Percentiles rank a stretch among this genome's conserved stretches.
phyloP scores from a whole-genome alignment of 495 filamentous ascomycete genomes.

The Jackrogersella multiformis region DNA sequence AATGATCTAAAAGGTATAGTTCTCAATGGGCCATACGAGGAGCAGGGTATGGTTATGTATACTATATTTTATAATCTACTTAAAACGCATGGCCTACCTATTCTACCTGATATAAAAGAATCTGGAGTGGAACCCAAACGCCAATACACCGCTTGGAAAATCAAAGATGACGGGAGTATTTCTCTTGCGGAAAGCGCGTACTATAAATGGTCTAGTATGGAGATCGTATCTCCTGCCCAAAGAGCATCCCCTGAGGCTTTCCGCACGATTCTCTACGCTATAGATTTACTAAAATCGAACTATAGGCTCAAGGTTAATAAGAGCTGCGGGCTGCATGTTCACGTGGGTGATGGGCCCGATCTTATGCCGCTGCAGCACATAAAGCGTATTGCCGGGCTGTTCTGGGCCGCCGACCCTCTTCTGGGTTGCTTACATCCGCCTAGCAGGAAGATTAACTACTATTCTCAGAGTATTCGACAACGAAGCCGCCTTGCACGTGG shows the following conservation, averaged over 20 bases:
- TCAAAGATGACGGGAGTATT: not conserved
- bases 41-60: too few species aligned
- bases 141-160: not conserved
- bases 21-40: too few species aligned
- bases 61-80: too few species aligned
- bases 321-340: conserved; percentile 49
- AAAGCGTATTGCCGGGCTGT: conserved; percentile 43
- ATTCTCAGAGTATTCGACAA: conserved; percentile 19
- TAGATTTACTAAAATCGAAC: conserved; percentile 26
- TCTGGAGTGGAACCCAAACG: not conserved
- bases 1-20: not conserved
- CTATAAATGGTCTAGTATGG: conserved; percentile 6
- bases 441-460: not conserved
- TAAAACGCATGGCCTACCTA: conserved; percentile 1
- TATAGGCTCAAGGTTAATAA: conserved; percentile 40
- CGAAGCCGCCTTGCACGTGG: conserved; percentile 6
- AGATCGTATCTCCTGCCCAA: conserved; percentile 20
- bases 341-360: conserved; percentile 44
- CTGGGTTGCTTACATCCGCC: conserved; percentile 46
- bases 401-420: conserved; percentile 47
- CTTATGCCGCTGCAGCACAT: conserved; percentile 37
- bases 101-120: not conserved
- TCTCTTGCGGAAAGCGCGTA: not conserved
- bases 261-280: not conserved
- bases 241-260: conserved; percentile 16